Base-by-base conservation (phyloP, 2,329 filamentous ascomycete genomes). In the Taxawa tesnikishii region DNA sequence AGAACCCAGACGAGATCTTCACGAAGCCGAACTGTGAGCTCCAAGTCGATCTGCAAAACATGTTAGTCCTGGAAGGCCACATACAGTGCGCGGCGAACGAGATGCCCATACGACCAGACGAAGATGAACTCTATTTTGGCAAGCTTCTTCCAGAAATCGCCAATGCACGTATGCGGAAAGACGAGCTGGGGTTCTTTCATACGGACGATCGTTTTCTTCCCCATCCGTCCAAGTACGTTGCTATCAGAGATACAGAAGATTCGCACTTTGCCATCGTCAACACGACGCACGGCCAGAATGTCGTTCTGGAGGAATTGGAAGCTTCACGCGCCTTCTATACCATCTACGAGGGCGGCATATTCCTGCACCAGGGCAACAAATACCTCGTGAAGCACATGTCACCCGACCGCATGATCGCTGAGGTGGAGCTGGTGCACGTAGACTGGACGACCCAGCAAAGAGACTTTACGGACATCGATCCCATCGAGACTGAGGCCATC, bases 311-410 rank as follows among this genome's bases (percentile, higher is more conserved):
- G 62, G 87, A 96, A 57, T 70, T 98, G n/a, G 90, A 96, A 57
- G 83, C 85, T 2, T 90, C 82, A 2, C 75, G 90, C n/a, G 88
- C 88, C 1, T 88, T 84, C 43, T 96, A 94, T 56, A 94, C 85
- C 2, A 72, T 98, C 38, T 98, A 98, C 55, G 88, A 96, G 53
- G 90, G 90, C 9, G 90, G 84, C 27, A 94, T 98, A 40, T 98
- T 93, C 59, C 66, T 98, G 4, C 90, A 98, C 47, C 90, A 98
- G 58, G 90, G 90, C n/a, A 75, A 76, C 41, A 88, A 79, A 2
- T 98, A 94, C 50, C 69, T 96, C 3, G 83, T 98, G 32, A 81
- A 84, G 44, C 85, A 96, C 45, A 87, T 96, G 48, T 73, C 73
- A 40, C 79, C 82, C 1, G 83, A 90, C 19, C 70, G 70, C 38